These are phyloP conservation scores for Debaryomyces robertsiae DNA, from an alignment of 1,139 yeast species.

Conservation along the genomic window DNA sequence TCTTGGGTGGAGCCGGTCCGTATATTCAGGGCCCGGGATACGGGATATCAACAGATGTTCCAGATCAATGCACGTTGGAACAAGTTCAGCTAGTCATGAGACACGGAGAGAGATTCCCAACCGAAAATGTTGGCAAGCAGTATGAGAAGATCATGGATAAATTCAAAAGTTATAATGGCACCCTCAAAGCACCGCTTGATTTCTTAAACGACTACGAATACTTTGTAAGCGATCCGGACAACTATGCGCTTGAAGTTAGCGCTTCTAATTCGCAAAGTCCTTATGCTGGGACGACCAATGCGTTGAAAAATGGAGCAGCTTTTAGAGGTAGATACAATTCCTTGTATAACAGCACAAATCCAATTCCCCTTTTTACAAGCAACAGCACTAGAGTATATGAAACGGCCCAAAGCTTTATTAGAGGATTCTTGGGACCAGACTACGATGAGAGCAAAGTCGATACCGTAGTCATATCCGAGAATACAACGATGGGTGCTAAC, in stretches of 20 bases:
- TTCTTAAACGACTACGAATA: constrained; percentile 38
- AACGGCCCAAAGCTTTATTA: constrained; percentile 34
- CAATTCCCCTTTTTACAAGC: constrained; percentile 37
- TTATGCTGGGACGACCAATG: constrained; percentile 36
- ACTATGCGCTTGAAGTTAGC: constrained; percentile 37
- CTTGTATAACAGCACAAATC: constrained; percentile 23
- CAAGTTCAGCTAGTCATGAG: constrained; percentile 67
- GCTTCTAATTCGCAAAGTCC: constrained; percentile 28
- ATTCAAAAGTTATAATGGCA: constrained; percentile 25
- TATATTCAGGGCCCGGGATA: constrained; percentile 47
- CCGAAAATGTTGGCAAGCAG: constrained; percentile 28
- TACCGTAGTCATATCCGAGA: constrained; percentile 30
- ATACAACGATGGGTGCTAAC: constrained; percentile 30
- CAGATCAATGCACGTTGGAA: constrained; percentile 55
- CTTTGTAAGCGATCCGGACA: constrained; percentile 28
- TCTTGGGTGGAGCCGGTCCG: constrained; percentile 52
- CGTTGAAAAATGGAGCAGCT: constrained; percentile 35
- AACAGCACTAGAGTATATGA: constrained; percentile 34
- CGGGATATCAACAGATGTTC: constrained; percentile 50
- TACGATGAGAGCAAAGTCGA: constrained; percentile 24
- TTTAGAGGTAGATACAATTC: constrained; percentile 37
- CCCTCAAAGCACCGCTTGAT: constrained; percentile 33
- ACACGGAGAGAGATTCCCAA: constrained; percentile 78
- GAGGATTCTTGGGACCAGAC: constrained; percentile 36
- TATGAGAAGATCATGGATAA: constrained; percentile 23